These are phyloP conservation scores for Helicostylum pulchrum DNA, from an alignment of 192 early-diverging fungal genomes.

Conservation along the genomic window DNA sequence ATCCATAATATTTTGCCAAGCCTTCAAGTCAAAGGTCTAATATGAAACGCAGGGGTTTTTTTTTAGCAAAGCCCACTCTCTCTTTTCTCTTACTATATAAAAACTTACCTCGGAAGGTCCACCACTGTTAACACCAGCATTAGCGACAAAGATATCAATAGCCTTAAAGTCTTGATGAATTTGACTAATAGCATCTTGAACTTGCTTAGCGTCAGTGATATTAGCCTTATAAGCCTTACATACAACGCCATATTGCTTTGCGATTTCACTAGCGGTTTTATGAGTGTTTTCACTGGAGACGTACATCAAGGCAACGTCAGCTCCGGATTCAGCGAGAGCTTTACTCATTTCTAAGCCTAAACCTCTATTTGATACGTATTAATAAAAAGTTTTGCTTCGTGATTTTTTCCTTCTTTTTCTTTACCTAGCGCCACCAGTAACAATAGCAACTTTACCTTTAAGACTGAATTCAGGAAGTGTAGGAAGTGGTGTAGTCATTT, in stretches of 20 bases:
- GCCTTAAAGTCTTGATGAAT: slow-evolving; percentile 32
- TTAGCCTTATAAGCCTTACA: slow-evolving; percentile 34
- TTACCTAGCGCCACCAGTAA: slow-evolving; percentile 36
- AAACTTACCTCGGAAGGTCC: slow-evolving; percentile 29
- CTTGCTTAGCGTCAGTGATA: slow-evolving; percentile 22
- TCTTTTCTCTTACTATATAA: neutral
- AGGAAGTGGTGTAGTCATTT: neutral
- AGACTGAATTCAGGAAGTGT: slow-evolving; percentile 31
- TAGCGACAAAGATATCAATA: slow-evolving; percentile 37
- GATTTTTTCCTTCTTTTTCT: neutral
- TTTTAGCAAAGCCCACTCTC: neutral
- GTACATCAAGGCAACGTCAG: slow-evolving; percentile 35
- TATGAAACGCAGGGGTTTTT: neutral
- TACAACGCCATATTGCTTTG: slow-evolving; percentile 19
- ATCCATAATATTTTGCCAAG: slow-evolving; percentile 30
- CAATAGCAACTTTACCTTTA: slow-evolving; percentile 29
- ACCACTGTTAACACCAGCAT: slow-evolving; percentile 31
- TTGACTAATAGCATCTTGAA: slow-evolving; percentile 21
- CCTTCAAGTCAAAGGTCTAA: slow-evolving; percentile 26
- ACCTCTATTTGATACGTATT: slow-evolving; percentile 11
- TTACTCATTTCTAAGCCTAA: slow-evolving; percentile 34
- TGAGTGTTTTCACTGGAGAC: slow-evolving; percentile 31
- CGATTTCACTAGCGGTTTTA: slow-evolving; percentile 23
- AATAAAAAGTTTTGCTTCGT: neutral
- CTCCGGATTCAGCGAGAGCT: slow-evolving; percentile 34